Percentiles rank a stretch among this genome's conserved stretches.
Evolutionary conservation across 805 yeast species (phyloP).

Genomic region (Sugiyamaella qingdaonensis): DNA sequence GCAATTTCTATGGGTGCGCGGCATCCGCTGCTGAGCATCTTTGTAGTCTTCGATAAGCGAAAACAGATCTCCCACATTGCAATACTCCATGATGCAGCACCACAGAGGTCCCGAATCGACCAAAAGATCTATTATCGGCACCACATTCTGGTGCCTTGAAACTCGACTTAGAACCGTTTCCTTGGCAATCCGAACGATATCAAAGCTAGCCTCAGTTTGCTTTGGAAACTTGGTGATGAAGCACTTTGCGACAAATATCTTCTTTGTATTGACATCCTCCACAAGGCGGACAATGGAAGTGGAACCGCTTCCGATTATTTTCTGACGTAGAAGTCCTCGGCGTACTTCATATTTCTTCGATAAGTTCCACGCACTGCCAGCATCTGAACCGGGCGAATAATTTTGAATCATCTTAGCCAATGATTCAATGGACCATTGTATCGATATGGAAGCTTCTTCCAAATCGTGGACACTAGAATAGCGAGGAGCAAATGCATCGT

Average conservation of each 20-base stretch:
- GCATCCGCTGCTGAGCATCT: constrained; percentile 71
- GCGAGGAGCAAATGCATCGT: too few relatives aligned
- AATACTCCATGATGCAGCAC: constrained; percentile 60
- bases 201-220: constrained; percentile 44
- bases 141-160: constrained; percentile 71
- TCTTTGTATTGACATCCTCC: constrained; percentile 21
- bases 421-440: too few relatives aligned
- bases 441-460: too few relatives aligned
- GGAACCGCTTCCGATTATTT: constrained; percentile 32
- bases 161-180: constrained; percentile 47
- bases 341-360: not conserved
- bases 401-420: too few relatives aligned
- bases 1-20: constrained; percentile 83
- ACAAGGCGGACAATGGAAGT: constrained; percentile 32
- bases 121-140: constrained; percentile 63
- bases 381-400: too few relatives aligned
- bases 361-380: not conserved
- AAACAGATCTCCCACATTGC: constrained; percentile 82
- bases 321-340: not conserved
- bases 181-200: constrained; percentile 32
- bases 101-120: constrained; percentile 26
- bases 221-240: constrained; percentile 62
- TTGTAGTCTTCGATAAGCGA: constrained; percentile 76
- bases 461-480: too few relatives aligned
- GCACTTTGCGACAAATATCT: constrained; percentile 80